Evolutionary conservation across 2,329 filamentous ascomycete species (phyloP).

Genomic region (Cladophialophora bantiana): DNA sequence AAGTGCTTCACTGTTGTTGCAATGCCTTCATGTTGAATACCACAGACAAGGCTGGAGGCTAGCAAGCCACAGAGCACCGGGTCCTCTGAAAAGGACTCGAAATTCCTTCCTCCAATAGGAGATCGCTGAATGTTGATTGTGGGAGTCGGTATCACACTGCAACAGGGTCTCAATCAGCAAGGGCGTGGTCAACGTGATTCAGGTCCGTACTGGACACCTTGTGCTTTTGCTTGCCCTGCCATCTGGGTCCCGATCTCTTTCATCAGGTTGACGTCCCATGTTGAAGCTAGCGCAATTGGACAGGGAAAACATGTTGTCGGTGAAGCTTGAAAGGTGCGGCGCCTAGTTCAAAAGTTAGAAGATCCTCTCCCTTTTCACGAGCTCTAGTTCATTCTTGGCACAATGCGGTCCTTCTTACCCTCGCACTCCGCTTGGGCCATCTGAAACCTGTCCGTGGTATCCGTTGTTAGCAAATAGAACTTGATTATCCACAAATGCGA

Average conservation of each 20-base stretch:
- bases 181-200: not conserved
- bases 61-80: conserved; percentile 76
- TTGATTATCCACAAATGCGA: not conserved
- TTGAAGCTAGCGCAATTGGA: conserved; percentile 76
- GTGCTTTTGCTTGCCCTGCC: conserved; percentile 75
- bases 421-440: conserved; percentile 5
- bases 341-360: not conserved
- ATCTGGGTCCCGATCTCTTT: conserved; percentile 73
- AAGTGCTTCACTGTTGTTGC: conserved; percentile 76
- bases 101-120: conserved; percentile 81
- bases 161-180: not conserved
- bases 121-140: conserved; percentile 82
- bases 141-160: conserved; percentile 69
- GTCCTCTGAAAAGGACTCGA: conserved; percentile 85
- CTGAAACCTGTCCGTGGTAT: not conserved
- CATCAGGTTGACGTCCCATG: conserved; percentile 75
- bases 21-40: conserved; percentile 74
- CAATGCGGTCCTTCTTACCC: not conserved
- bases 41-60: conserved; percentile 73
- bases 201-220: conserved; percentile 64
- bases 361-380: not conserved
- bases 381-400: not conserved
- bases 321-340: conserved; percentile 9
- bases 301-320: conserved; percentile 56
- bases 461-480: not conserved